These are phyloP conservation scores for Aspergillus egyptiacus DNA, from an alignment of 495 filamentous ascomycete species.

Conservation along the genomic window DNA sequence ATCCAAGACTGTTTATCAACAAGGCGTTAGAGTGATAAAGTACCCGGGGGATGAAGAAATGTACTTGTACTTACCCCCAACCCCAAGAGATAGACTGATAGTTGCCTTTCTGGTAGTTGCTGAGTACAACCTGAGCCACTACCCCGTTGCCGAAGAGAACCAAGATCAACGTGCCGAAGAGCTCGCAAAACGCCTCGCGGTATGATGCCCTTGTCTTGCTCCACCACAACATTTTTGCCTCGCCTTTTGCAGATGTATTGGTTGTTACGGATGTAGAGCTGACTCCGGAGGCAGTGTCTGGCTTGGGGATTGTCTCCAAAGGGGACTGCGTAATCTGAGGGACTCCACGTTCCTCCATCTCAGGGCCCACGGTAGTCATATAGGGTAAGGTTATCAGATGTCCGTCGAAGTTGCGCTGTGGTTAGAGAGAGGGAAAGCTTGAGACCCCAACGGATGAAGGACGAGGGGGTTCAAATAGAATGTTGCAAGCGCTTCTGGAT, in stretches of 20 bases:
- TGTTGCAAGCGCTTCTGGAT: too few species aligned
- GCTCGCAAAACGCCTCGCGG: conserved; percentile 57
- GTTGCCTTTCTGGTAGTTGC: conserved; percentile 42
- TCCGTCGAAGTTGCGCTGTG: too few species aligned
- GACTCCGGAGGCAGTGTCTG: background rate
- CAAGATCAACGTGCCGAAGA: conserved; percentile 58
- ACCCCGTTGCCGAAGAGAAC: conserved; percentile 59
- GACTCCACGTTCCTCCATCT: conserved; percentile 1
- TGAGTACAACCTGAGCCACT: conserved; percentile 55
- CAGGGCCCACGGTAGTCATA: background rate
- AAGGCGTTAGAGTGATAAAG: conserved; percentile 4
- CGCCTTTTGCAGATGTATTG: too few species aligned
- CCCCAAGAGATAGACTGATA: conserved; percentile 60
- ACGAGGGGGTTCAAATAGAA: background rate
- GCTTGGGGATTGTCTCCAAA: background rate
- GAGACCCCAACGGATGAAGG: background rate
- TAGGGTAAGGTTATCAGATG: too few species aligned
- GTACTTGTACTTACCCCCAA: conserved; percentile 49
- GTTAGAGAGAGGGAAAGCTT: too few species aligned
- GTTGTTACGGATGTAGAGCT: background rate
- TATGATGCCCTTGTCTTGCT: conserved; percentile 38
- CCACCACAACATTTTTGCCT: conserved; percentile 34
- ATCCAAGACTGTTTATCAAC: conserved; percentile 34
- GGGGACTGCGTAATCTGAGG: background rate
- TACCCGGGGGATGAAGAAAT: background rate